Evolutionary conservation across 768 basidiomycete species (phyloP), one percentile per base, ranked within the genome.

Genomic region (Rhizopogon sp.): DNA sequence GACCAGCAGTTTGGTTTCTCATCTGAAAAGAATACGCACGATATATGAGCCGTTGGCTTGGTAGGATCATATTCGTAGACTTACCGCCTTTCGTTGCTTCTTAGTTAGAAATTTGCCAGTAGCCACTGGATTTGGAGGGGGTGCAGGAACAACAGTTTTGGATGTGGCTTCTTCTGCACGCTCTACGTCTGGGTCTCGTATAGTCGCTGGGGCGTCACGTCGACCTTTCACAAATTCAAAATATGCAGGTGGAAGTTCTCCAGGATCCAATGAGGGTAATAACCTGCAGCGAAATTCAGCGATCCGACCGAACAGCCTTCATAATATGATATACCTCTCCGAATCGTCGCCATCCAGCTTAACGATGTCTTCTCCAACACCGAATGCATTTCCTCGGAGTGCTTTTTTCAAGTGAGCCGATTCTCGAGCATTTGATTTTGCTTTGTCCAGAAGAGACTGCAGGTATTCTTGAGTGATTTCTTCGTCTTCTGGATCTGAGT

Each of bases 101-200:
- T 83, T 90, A 13, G 87, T 92, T 43, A 90, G 68, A 7, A 80
- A 78, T 65, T 83, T 84, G 43, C 88, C 87, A 39, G 80, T 81
- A 43, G 78, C 76, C 11, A 81, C 79, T 14, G 85, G 84, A 16
- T 81, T 82, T 50, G 79, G 68, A 37, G 88, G 89, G 5, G 84
- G 81, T 31, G 80, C 77, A 43, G 86, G 89, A 6, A 69, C 72
- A 40, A 72, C 69, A 20, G 63, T 70, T 20, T 75, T 76, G 11
- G 81, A 76, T n/a, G 79, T 73, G 8, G 79, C 79, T 55, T 73
- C 72, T 68, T 80, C 77, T 10, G 76, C 77, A 2, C 68, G 70
- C 64, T 82, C 79, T 3, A 80, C 75, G 47, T 84, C 87, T 33
- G 85, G 81, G 69, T 91, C 87, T 39, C 79, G 76, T 14, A 85